Evolutionary conservation across 208 protist species (phyloP), one percentile per base, ranked within the genome.

Genomic region (Leptomonas pyrrhocoris): DNA sequence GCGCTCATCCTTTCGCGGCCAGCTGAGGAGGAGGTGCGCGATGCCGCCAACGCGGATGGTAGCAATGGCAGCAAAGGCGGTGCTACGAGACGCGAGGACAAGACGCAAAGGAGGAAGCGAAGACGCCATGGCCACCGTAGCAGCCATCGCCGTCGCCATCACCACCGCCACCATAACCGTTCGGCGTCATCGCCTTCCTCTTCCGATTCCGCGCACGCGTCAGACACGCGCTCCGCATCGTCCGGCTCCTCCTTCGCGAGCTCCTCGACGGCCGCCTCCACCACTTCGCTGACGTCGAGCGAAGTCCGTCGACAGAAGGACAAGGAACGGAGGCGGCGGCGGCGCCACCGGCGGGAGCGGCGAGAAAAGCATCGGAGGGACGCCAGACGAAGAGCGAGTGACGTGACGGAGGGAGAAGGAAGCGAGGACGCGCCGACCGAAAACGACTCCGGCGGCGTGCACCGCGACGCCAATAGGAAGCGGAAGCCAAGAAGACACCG

Each of bases 281-380:
- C 36, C n/a, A 11, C 59, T 8, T 56, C 70, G 27, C n/a, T 31
- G 53, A 8, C 43, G 16, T 55, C 28, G 36, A 36, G 28, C 4
- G 45, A 49, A 16, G n/a, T 30, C 15, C 40, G 6, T 2, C 48
- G 34, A 23, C 43, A 55, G 18, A 34, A 31, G 27, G 28, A 67
- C n/a, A 31, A 11, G 7, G 42, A 46, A 21, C 21, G 68, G 3
- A 46, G 48, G 34, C 68, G 55, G 2, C 45, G 18, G 18, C 48
- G 45, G n/a, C 69, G 43, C 11, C 51, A 75, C n/a, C 56, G 27
- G 5, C 50, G 36, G 27, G 45, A 62, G 23, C n/a, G 13, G 43
- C 48, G 60, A 6, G 49, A 21, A 8, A 38, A 45, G 30, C 15
- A 23, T 18, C 34, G 19, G 2, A 58, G 40, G n/a, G 30, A 36